A percentile compares a stretch with the other conserved stretches of the same genome.
Evolutionary conservation across 2,329 filamentous ascomycete genomes (phyloP).

Genomic region (Hortaea werneckii): DNA sequence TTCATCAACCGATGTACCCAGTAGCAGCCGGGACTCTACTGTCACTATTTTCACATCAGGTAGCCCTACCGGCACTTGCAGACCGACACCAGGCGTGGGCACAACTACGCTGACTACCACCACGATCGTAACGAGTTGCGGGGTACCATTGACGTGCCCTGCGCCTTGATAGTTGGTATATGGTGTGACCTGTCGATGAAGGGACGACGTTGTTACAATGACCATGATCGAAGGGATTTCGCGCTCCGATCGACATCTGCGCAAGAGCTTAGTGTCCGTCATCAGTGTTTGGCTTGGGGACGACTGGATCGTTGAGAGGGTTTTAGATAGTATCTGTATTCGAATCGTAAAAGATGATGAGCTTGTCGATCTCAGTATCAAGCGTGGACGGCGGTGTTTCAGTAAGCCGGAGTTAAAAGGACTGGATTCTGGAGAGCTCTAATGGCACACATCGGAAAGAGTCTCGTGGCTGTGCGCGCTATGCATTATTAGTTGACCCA

Average conservation of each 20-base stretch:
- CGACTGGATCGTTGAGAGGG: slow-evolving; percentile 13
- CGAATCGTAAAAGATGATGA: slow-evolving; percentile 3
- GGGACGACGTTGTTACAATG: slow-evolving; percentile 12
- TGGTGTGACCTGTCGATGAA: slow-evolving; percentile 8
- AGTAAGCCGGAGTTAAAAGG: not conserved
- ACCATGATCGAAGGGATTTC: slow-evolving; percentile 5
- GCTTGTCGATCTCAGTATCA: slow-evolving; percentile 1
- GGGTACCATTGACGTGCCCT: slow-evolving; percentile 19
- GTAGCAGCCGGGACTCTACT: not conserved
- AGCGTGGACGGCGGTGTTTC: slow-evolving; percentile 2
- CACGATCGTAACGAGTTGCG: slow-evolving; percentile 22
- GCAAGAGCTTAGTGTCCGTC: slow-evolving; percentile 18
- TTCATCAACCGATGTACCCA: slow-evolving; percentile 5
- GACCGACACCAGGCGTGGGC: slow-evolving; percentile 14
- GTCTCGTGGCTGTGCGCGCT: too few relatives aligned
- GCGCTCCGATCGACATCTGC: too few relatives aligned
- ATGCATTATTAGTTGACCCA: too few relatives aligned
- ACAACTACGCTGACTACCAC: slow-evolving; percentile 24
- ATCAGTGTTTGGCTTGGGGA: slow-evolving; percentile 12
- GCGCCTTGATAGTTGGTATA: slow-evolving; percentile 16
- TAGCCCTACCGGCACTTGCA: slow-evolving; percentile 17
- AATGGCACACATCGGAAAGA: too few relatives aligned
- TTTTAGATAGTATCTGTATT: slow-evolving; percentile 15
- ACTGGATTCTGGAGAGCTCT: too few relatives aligned
- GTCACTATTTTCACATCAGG: slow-evolving; percentile 3